Evolutionary conservation across 2,329 filamentous ascomycete genomes (phyloP).

Genomic region (Alternaria tenuissima): DNA sequence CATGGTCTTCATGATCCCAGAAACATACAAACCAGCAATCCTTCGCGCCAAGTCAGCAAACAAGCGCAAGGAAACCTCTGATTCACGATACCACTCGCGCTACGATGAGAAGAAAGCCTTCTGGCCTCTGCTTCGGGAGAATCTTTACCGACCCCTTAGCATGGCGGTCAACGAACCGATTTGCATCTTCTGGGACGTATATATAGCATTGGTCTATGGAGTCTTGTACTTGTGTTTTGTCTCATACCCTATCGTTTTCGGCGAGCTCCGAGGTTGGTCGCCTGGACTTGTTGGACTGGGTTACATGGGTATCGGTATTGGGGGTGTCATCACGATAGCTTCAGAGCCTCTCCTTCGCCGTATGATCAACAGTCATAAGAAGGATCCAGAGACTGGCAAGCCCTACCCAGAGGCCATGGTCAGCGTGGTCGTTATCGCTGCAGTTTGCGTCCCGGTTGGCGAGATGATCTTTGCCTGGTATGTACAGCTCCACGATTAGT

Average conservation of each 20-base stretch:
- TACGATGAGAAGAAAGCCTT: slow-evolving; percentile 78
- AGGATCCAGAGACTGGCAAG: slow-evolving; percentile 77
- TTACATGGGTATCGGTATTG: slow-evolving; percentile 76
- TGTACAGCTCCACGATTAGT: neutral
- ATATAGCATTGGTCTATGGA: slow-evolving; percentile 80
- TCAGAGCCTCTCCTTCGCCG: slow-evolving; percentile 74
- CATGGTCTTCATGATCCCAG: slow-evolving; percentile 70
- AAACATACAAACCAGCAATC: slow-evolving; percentile 80
- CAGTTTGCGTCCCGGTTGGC: slow-evolving; percentile 76
- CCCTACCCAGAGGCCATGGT: slow-evolving; percentile 82
- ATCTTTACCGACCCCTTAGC: slow-evolving; percentile 78
- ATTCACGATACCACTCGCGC: slow-evolving; percentile 78
- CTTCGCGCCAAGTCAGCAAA: slow-evolving; percentile 74
- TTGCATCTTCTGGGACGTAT: slow-evolving; percentile 78
- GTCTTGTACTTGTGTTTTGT: slow-evolving; percentile 92
- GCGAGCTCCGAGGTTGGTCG: slow-evolving; percentile 77
- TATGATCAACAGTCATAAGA: slow-evolving; percentile 78
- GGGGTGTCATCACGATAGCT: slow-evolving; percentile 60
- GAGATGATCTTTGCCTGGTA: slow-evolving; percentile 86
- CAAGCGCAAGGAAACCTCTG: slow-evolving; percentile 75
- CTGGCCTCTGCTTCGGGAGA: slow-evolving; percentile 73
- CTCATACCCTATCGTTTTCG: slow-evolving; percentile 86
- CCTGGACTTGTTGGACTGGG: slow-evolving; percentile 76
- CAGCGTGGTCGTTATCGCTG: slow-evolving; percentile 78
- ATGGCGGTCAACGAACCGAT: slow-evolving; percentile 86